phyloP scores from a whole-genome alignment of 2,329 filamentous ascomycete species.

The Exutisphaerella laricina region DNA sequence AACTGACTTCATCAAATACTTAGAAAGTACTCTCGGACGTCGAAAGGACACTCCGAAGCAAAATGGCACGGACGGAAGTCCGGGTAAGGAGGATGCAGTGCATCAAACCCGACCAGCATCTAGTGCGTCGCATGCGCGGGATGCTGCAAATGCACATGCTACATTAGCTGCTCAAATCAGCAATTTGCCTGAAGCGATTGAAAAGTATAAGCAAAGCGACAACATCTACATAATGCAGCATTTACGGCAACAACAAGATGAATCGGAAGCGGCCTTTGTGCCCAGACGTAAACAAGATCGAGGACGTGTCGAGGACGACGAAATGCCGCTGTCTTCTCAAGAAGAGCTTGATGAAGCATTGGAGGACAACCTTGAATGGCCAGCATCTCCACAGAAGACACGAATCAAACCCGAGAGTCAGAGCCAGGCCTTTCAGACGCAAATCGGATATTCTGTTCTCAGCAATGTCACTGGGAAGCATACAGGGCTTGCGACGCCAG shows the following conservation, averaged over 20 bases:
- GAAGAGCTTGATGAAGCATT: constrained; percentile 12
- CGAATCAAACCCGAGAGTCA: background rate
- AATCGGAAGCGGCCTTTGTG: background rate
- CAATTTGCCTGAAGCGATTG: background rate
- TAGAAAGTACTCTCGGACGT: constrained; percentile 15
- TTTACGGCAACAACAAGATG: background rate
- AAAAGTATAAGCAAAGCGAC: background rate
- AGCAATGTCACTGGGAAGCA: background rate
- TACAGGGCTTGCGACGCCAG: background rate
- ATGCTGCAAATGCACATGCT: background rate
- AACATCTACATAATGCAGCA: background rate
- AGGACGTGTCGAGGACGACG: background rate
- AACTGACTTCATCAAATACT: constrained; percentile 21
- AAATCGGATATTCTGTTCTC: background rate
- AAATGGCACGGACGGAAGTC: background rate
- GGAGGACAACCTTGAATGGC: constrained; percentile 14
- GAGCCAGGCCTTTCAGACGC: constrained; percentile 4
- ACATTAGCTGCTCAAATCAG: background rate
- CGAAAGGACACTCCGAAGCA: constrained; percentile 2
- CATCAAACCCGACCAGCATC: background rate
- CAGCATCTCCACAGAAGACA: constrained; percentile 12
- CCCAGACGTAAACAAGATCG: background rate
- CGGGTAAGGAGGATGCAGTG: background rate
- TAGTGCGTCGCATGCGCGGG: background rate
- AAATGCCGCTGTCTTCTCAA: constrained; percentile 7